phyloP scores from a whole-genome alignment of 2,329 filamentous ascomycete genomes.

The Thermochaetoides dissita region DNA sequence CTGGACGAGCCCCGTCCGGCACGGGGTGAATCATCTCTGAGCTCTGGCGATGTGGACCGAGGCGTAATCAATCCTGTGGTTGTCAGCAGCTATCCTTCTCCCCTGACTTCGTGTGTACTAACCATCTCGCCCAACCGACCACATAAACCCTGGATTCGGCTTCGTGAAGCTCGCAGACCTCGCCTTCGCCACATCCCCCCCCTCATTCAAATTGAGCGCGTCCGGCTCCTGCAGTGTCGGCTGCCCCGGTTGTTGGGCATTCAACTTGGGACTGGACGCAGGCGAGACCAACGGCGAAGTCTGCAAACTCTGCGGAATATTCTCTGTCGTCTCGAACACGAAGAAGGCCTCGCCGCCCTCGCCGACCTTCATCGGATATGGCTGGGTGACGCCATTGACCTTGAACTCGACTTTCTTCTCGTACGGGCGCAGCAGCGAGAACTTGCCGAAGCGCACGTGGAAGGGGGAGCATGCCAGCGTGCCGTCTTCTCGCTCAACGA shows the following conservation, averaged over 20 bases:
- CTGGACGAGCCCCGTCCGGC: conserved; percentile 26
- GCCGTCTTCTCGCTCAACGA: conserved; percentile 92
- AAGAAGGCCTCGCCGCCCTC: conserved; percentile 98
- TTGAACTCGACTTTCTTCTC: conserved; percentile 99
- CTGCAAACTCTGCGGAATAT: conserved; percentile 83
- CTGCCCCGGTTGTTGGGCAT: conserved; percentile 28
- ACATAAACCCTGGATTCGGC: conserved; percentile 32
- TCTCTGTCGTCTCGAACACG: conserved; percentile 87
- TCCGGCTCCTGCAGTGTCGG: conserved; percentile 53
- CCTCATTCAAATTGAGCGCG: conserved; percentile 49
- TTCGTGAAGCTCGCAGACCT: conserved; percentile 26
- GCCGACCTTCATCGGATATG: conserved; percentile 96
- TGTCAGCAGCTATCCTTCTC: conserved; percentile 2
- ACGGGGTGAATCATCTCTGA: conserved; percentile 40
- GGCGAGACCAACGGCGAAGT: conserved; percentile 90
- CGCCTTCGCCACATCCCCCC: conserved; percentile 18
- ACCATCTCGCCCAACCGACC: conserved; percentile 24
- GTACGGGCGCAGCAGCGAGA: conserved; percentile 82
- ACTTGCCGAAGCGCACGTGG: conserved; percentile 97
- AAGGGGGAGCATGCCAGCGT: conserved; percentile 84
- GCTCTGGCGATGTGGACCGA: conserved; percentile 37
- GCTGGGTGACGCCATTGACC: conserved; percentile 82
- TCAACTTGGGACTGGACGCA: conserved; percentile 64
- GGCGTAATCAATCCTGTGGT: conserved; percentile 37
- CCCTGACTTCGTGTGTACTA: neutral